Evolutionary conservation across 441 rosid genomes (phyloP), one percentile per base, ranked within the genome.

Genomic region (Erodium trifolium): DNA sequence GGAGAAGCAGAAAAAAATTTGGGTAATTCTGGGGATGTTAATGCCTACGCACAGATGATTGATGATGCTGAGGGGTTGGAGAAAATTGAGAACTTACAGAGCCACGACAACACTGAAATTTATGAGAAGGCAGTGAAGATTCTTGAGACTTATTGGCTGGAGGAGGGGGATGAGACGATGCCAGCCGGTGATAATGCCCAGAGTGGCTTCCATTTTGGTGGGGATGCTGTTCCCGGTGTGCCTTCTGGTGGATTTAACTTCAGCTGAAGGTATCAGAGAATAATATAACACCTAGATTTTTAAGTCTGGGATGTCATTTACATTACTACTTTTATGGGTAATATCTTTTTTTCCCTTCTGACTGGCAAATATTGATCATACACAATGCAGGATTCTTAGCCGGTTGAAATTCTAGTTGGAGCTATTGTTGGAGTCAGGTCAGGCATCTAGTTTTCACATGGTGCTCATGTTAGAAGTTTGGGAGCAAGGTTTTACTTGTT

Each of bases 181-280:
- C 87, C 87, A 14, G 81, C 87, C 27, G 96, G 87, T 27, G 91
- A 84, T 73, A 76, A 78, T 43, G 64, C 86, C 17, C 93, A 83
- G 75, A 9, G 84, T 27, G 89, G 83, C 27, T 84, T 89, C 69
- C 82, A 77, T 29, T 91, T 89, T 70, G 91, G 96, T 39, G 91
- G 86, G 19, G 72, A 63, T 70, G 88, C 86, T 67, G 69, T 70
- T 72, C 78, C 90, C n/a, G 12, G 78, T 4, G 82, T 83, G 73
- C 96, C 98, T 5, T 75, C 93, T 0, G 96, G 94, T 37, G 98
- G 98, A 74, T 92, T 90, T 80, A 88, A 82, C 70, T 92, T 92
- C 82, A 78, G 88, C 83, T 89, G 83, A 79, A 81, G 89, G 88
- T 80, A 80, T 6, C 23, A 34, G 37, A 17, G 6, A 23, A 23